Percentiles rank a stretch among this genome's conserved stretches.
These are phyloP conservation scores for Pleurotus tuber-regium DNA, from an alignment of 768 basidiomycete genomes.

Conservation along the genomic window DNA sequence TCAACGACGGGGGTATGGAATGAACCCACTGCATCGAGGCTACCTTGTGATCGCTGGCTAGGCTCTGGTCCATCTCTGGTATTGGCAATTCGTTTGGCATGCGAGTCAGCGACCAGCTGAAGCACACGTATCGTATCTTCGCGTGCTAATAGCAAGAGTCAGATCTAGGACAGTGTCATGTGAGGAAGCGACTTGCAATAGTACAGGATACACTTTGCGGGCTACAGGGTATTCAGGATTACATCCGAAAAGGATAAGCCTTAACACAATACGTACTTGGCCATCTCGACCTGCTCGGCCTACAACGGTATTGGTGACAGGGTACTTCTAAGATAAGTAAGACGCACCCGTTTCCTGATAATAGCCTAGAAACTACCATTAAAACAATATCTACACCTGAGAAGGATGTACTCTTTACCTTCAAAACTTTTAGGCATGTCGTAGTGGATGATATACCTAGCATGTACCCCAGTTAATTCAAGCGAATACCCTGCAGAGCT, in stretches of 20 bases:
- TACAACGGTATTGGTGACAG: conserved; percentile 19
- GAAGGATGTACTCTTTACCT: conserved; percentile 48
- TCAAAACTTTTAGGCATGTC: conserved; percentile 84
- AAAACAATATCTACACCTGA: too few relatives aligned
- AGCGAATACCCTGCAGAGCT: too few relatives aligned
- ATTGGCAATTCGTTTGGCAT: conserved; percentile 45
- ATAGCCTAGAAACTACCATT: conserved; percentile 71
- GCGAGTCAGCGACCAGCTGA: conserved; percentile 45
- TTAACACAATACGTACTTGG: conserved; percentile 36
- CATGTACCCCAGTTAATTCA: too few relatives aligned
- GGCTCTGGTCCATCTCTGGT: conserved; percentile 53
- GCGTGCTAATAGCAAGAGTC: conserved; percentile 52
- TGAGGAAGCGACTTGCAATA: conserved; percentile 54
- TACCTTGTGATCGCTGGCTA: conserved; percentile 65
- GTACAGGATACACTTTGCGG: conserved; percentile 78
- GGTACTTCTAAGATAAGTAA: background rate
- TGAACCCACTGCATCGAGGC: conserved; percentile 51
- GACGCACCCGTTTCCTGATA: conserved; percentile 81
- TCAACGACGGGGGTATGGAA: background rate
- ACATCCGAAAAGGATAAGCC: background rate
- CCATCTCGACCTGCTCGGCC: conserved; percentile 83
- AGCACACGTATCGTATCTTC: conserved; percentile 65
- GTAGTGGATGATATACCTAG: conserved; percentile 75
- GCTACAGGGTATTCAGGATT: conserved; percentile 36
- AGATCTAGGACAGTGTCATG: background rate